A percentile compares a stretch with the other conserved stretches of the same genome.
Conservation (phyloP, 2,329 filamentous ascomycete genomes). For the Waltergamsia citrina region DNA sequence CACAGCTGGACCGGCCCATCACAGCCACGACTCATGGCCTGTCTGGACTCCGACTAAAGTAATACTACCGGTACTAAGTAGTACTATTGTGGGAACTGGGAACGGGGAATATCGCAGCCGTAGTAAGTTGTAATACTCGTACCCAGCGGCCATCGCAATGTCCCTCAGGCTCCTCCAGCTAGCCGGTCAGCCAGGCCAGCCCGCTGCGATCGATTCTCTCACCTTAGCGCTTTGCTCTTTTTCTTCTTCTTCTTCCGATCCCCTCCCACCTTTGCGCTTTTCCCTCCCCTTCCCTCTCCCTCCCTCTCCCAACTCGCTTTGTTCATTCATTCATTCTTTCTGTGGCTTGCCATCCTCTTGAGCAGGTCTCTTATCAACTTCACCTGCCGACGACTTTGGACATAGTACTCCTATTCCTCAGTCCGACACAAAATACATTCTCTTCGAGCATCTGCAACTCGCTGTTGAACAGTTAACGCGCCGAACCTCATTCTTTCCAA, state of each 20-base stretch:
- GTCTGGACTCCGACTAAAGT: no score
- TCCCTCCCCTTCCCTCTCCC: not conserved
- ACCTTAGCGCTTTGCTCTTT: not conserved
- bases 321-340: not conserved
- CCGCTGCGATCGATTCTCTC: no score
- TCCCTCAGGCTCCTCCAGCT: no score
- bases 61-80: no score
- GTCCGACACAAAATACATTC: not conserved
- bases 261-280: not conserved
- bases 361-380: constrained; percentile 6
- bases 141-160: no score
- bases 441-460: not conserved
- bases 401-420: not conserved
- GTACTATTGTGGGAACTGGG: no score
- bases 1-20: no score
- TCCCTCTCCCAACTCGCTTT: not conserved
- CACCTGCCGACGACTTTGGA: not conserved
- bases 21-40: no score
- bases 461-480: constrained; percentile 2
- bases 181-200: no score
- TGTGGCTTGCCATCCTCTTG: constrained; percentile 4
- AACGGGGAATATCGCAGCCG: no score
- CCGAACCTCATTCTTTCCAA: not conserved
- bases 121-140: no score
- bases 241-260: not conserved